Base-by-base conservation (phyloP, 2,329 filamentous ascomycete genomes). In the Fonsecaea monophora region DNA sequence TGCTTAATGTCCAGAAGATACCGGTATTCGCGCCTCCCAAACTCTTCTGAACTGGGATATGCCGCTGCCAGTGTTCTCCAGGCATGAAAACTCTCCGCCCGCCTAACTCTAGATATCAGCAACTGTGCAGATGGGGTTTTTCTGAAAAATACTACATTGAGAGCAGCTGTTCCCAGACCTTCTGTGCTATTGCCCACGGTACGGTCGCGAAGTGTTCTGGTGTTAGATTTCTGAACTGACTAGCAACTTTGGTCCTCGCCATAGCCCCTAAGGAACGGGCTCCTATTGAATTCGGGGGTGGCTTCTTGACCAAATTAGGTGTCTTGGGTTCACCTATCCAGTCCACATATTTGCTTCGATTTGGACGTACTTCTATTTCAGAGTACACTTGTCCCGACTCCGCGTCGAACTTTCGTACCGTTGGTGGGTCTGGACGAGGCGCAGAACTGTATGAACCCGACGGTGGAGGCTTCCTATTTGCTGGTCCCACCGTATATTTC, bases 21-120 rank as follows among this genome's bases (percentile, higher is more conserved):
- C 32, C 76, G 72, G 13, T 72, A 72, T 4, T 72, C 62, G 18
- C 74, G 25, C 21, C 72, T 37, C 7, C 67, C 69, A 45, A 82
- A 81, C 40, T 80, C 69, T 8, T 60, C 45, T 38, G 68, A 42
- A 42, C 53, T 48, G 8, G 78, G 76, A 70, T 82, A 82, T 18
- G 68, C 73, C 4, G 71, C 75, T 15, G 76, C 75, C 60, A 81
- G 75, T n/a, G 81, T 72, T 48, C 79, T 81, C 81, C 81, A 82
- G 71, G 80, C 77, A 60, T 80, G 73, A 34, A 81, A 70, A 25
- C 78, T 82, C 66, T 76, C 72, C 42, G 59, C 18, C 42, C 67
- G 60, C 38, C 66, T 69, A 48, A 57, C 50, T 59, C 50, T 50
- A 64, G 21, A 30, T 12, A 42, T 59, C 18, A 68, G 30, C 37